Evolutionary conservation across 73 alveolate genomes (phyloP), one percentile per base, ranked within the genome.

Genomic region (Blepharisma stoltei): DNA sequence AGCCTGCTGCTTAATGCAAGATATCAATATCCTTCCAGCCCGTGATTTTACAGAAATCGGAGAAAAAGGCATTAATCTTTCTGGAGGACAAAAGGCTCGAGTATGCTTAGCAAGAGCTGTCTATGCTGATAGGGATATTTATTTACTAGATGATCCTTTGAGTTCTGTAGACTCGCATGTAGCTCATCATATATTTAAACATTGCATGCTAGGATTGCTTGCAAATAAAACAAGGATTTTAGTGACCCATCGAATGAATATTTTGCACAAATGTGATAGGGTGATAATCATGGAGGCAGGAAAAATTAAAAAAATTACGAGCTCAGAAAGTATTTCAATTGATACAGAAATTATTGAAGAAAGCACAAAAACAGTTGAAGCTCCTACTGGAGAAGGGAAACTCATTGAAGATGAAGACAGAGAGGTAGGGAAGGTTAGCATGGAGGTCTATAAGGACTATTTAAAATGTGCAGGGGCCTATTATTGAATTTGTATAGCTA

Each of bases 101-200:
- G 38, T 81, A 18, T 50, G 55, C 53, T 9, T 81, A 11, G 89
- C 89, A 4, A 81, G 89, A 78, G 81, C 89, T 6, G 76, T 81
- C 7, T 81, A 81, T 81, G 27, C 52, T 20, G 23, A 60, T 14
- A 78, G 55, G 7, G 97, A 94, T 43, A 92, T 94, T 38, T 67
- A 80, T 47, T 81, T 95, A 44, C 75, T 95, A 71, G 99, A 95
- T 88, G 97, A 94, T 90, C 98, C 98, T 6, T 78, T 94, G 38
- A 83, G 95, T 43, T 92, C 99, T 8, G 89, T 96, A 53, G 99
- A 96, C 60, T 14, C 11, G 0, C 20, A 50, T 9, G 84, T 76
- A 21, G 71, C 71, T 47, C 41, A 81, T 44, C 50, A 65, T 8
- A 50, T 81, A 6, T 37, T 81, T 27, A 21, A 76, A 14, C 76